A percentile compares a stretch with the other conserved stretches of the same genome.
These are phyloP conservation scores for Sporobolomyces roseus DNA, from an alignment of 768 basidiomycete genomes.

Conservation along the genomic window DNA sequence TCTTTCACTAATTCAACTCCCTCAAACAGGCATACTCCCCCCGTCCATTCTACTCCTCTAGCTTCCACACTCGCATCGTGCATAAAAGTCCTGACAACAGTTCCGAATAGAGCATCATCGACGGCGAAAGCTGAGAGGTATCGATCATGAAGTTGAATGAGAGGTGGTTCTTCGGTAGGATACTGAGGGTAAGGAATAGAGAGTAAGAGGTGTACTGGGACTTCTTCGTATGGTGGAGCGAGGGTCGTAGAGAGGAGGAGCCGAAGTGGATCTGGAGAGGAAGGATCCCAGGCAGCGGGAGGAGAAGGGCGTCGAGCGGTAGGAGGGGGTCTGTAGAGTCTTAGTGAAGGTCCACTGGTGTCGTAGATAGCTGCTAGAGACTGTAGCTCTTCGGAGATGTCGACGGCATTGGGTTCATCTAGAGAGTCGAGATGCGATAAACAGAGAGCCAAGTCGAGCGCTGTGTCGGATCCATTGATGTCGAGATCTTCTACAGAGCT, in stretches of 20 bases:
- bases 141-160: slow-evolving; percentile 75
- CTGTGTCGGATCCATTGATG: slow-evolving; percentile 4
- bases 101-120: slow-evolving; percentile 68
- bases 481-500: background rate
- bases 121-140: slow-evolving; percentile 77
- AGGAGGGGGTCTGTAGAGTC: slow-evolving; percentile 11
- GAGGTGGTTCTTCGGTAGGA: slow-evolving; percentile 66
- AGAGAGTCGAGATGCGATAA: slow-evolving; percentile 18
- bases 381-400: slow-evolving; percentile 25
- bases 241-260: slow-evolving; percentile 48
- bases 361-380: slow-evolving; percentile 28
- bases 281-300: slow-evolving; percentile 11
- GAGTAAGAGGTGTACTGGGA: slow-evolving; percentile 51
- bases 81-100: slow-evolving; percentile 73
- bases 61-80: slow-evolving; percentile 56
- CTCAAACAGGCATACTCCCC: slow-evolving; percentile 77
- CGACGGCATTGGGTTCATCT: background rate
- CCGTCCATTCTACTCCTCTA: slow-evolving; percentile 64
- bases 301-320: slow-evolving; percentile 1
- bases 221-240: slow-evolving; percentile 52
- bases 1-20: slow-evolving; percentile 74
- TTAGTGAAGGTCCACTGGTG: background rate
- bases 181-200: slow-evolving; percentile 56
- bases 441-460: slow-evolving; percentile 22
- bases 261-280: slow-evolving; percentile 14